Conservation (phyloP, 2,329 filamentous ascomycete genomes). For the Periglandula ipomoeae region DNA sequence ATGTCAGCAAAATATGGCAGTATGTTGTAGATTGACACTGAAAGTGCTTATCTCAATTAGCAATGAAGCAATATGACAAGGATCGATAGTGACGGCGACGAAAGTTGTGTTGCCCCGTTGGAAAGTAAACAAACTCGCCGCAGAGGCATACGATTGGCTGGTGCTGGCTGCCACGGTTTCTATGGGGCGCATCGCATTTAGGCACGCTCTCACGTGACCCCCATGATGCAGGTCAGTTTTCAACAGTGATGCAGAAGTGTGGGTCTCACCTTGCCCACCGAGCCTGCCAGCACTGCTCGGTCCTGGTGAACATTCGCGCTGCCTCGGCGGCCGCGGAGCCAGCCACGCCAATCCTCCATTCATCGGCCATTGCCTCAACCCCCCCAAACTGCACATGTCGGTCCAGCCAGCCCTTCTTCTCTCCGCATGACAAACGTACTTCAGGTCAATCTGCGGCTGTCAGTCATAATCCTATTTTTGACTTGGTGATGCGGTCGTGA, state of each 20-base stretch:
- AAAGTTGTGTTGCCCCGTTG: slow-evolving; percentile 29
- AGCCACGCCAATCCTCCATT: too few species aligned
- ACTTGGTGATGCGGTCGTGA: slow-evolving; percentile 16
- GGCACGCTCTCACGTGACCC: slow-evolving; percentile 15
- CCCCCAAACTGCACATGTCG: slow-evolving; percentile 9
- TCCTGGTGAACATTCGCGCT: slow-evolving; percentile 3
- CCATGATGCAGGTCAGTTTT: neutral
- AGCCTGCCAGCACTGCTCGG: too few species aligned
- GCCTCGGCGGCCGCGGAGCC: slow-evolving; percentile 20
- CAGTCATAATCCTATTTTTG: slow-evolving; percentile 6
- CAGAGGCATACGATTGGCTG: slow-evolving; percentile 18
- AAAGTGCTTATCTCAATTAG: slow-evolving; percentile 2
- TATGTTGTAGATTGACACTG: neutral
- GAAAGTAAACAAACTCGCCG: slow-evolving; percentile 34
- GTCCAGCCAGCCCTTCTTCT: slow-evolving; percentile 14
- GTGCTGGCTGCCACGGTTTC: neutral
- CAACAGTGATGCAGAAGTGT: neutral
- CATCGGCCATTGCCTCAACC: slow-evolving; percentile 5
- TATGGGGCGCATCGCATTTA: neutral
- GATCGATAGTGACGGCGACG: slow-evolving; percentile 3
- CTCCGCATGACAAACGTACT: slow-evolving; percentile 4
- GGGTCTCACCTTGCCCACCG: neutral
- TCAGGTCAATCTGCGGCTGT: neutral
- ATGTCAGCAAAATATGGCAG: too few species aligned
- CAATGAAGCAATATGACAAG: neutral